Evolutionary conservation across 1,284 basidiomycete species (phyloP), one percentile per base, ranked within the genome.

Genomic region (Cystobasidiaceae sp.): DNA sequence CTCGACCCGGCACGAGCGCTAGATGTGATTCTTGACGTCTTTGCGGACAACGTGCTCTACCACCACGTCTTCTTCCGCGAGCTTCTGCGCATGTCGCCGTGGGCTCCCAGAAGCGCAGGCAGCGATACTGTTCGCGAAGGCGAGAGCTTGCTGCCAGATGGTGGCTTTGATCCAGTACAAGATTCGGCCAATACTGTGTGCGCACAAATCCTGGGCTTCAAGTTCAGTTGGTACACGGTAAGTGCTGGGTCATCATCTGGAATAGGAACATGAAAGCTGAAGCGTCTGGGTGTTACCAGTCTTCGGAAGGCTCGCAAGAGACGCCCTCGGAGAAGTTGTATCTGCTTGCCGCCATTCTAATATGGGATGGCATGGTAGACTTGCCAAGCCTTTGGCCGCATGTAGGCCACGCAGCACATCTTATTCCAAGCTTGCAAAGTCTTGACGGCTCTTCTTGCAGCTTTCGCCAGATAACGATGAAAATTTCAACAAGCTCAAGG

Each of bases 141-240:
- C 3, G 61, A 68, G 19, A 70, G 68, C 21, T 71, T 72, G 65
- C 71, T 71, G 15, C 59, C 65, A 9, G 68, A 70, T 15, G 67
- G 71, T 9, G 44, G 27, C 15, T 63, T 69, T 17, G 65, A 66
- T 11, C 58, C 68, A n/a, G 63, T 68, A 2, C 37, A 72, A 37
- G 73, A 72, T 77, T 82, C 68, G 75, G 87, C 71, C 78, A 85
- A 78, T 67, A 69, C 74, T 50, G 86, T 92, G 15, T 80, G 94
- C 68, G 88, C 90, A 8, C 91, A 97, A 77, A 87, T 97, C 1
- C 80, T 99, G 15, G 94, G 94, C 21, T 97, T 97, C 82, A 97
- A 98, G 76, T 96, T 96, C 74, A 82, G 82, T 9, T 86, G 88
- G 76, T 97, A 94, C 77, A 86, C 91, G 78, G 89, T 89, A 69